phyloP scores from a whole-genome alignment of 1,139 yeast genomes.

The Spathaspora jeffriesii region DNA sequence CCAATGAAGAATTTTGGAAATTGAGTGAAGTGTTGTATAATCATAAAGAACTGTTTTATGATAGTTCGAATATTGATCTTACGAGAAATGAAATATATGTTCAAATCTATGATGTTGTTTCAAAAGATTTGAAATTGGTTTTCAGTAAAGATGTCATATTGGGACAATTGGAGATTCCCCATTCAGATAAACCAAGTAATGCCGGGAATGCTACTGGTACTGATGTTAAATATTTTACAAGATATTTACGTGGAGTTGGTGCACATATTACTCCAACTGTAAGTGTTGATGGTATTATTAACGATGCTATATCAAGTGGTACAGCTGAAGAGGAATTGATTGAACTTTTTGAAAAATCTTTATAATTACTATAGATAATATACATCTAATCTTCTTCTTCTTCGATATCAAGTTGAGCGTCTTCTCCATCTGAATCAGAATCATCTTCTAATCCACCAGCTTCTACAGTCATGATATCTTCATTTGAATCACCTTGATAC shows the following conservation, averaged over 20 bases:
- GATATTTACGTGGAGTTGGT: not conserved
- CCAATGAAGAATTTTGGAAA: conserved; percentile 56
- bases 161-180: conserved; percentile 27
- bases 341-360: conserved; percentile 22
- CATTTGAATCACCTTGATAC: conserved; percentile 51
- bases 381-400: conserved; percentile 9
- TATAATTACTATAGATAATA: conserved; percentile 7
- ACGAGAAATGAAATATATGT: conserved; percentile 59
- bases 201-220: conserved; percentile 46
- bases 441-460: conserved; percentile 59
- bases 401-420: conserved; percentile 19
- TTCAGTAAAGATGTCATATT: conserved; percentile 39
- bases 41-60: conserved; percentile 58
- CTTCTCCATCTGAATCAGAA: conserved; percentile 57
- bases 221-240: no score
- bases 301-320: conserved; percentile 39
- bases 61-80: conserved; percentile 55
- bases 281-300: conserved; percentile 63
- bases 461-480: conserved; percentile 61
- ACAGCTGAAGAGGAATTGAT: conserved; percentile 33
- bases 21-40: conserved; percentile 57
- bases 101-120: conserved; percentile 55
- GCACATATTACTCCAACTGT: conserved; percentile 89
- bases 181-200: conserved; percentile 37
- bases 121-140: conserved; percentile 32